Percentiles rank a stretch among this genome's conserved stretches.
phyloP scores from a whole-genome alignment of 441 rosid species.

The Breynia disticha region DNA sequence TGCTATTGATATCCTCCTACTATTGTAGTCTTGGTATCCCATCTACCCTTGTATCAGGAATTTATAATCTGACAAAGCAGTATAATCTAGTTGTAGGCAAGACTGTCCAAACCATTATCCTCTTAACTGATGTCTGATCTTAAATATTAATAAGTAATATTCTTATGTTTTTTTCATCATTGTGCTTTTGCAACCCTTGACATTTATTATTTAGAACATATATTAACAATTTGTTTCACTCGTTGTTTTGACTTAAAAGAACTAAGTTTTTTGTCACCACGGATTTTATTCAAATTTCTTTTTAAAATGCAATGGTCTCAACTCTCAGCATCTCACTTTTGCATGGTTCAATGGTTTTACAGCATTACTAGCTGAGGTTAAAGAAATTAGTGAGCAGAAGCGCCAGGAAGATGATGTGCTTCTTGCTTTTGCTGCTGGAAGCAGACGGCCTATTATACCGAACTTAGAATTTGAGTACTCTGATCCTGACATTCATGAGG shows the following conservation, averaged over 20 bases:
- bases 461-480: conserved; percentile 75
- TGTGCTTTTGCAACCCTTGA: too few relatives aligned
- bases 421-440: conserved; percentile 88
- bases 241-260: too few relatives aligned
- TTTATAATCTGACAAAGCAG: too few relatives aligned
- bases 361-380: conserved; percentile 85
- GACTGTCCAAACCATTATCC: too few relatives aligned
- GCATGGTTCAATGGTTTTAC: conserved; percentile 12
- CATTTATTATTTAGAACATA: too few relatives aligned
- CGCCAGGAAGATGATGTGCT: conserved; percentile 72
- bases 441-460: conserved; percentile 52
- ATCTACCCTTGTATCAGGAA: too few relatives aligned
- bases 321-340: too few relatives aligned
- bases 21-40: background rate
- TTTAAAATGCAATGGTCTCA: too few relatives aligned
- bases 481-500: conserved; percentile 90
- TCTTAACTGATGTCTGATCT: background rate
- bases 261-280: too few relatives aligned
- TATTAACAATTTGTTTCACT: too few relatives aligned
- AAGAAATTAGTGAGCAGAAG: conserved; percentile 79
- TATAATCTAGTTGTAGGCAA: too few relatives aligned
- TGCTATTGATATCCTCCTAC: background rate
- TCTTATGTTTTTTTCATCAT: background rate
- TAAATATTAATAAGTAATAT: background rate
- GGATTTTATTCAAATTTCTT: too few relatives aligned